Evolutionary conservation across 2,329 filamentous ascomycete species (phyloP).

Genomic region (Diaporthe sp.): DNA sequence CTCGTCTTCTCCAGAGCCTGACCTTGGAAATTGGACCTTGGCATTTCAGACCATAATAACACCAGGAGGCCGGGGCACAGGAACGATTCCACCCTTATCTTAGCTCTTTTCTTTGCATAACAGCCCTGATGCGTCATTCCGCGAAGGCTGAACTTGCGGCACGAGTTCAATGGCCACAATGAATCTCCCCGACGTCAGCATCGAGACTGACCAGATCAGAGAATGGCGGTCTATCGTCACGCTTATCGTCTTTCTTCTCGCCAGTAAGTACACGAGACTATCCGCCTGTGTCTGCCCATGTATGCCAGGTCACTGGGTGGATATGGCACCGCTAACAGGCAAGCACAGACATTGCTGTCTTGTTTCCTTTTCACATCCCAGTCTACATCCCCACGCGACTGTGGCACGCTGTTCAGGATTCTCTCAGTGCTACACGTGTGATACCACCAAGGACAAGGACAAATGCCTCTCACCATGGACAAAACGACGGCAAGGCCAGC

Average conservation of each 20-base stretch:
- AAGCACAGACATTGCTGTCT: background rate
- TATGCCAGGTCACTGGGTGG: background rate
- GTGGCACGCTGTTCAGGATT: background rate
- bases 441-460: background rate
- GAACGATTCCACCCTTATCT: background rate
- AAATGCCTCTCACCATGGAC: background rate
- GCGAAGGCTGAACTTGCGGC: background rate
- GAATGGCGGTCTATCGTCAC: slow-evolving; percentile 78
- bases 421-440: background rate
- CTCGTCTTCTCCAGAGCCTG: background rate
- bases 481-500: background rate
- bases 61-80: background rate
- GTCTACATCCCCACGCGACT: background rate
- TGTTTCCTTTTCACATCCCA: background rate
- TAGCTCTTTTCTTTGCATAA: background rate
- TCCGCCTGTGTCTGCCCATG: background rate
- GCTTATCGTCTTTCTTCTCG: slow-evolving; percentile 74
- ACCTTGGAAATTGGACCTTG: background rate
- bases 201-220: slow-evolving; percentile 66
- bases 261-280: slow-evolving; percentile 65
- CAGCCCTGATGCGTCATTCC: background rate
- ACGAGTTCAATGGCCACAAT: background rate
- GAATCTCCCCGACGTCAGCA: slow-evolving; percentile 37
- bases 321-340: background rate
- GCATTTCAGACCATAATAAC: background rate